Conservation (phyloP, 352 stramenopile genomes). For the Globisporangium spiculum region DNA sequence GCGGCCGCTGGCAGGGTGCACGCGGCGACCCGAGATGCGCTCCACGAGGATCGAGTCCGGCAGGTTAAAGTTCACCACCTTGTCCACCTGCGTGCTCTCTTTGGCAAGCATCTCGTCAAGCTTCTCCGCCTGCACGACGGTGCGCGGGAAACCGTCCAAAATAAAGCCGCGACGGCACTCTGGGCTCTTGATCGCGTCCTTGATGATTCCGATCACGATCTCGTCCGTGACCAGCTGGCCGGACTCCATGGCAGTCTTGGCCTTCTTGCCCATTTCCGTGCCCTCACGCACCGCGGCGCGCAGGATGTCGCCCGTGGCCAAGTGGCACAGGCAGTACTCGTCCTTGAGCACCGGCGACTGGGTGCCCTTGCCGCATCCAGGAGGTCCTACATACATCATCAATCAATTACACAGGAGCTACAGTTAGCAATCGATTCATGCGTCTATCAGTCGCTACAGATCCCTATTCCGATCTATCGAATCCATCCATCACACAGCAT, state of each 20-base stretch:
- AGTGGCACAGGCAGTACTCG: constrained; percentile 97
- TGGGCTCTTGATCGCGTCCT: constrained; percentile 95
- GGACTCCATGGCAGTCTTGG: constrained; percentile 98
- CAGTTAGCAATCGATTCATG: not conserved
- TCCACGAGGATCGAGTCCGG: constrained; percentile 95
- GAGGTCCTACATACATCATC: constrained; percentile 49
- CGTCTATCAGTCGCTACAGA: not conserved
- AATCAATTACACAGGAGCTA: not conserved
- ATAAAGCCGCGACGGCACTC: constrained; percentile 99
- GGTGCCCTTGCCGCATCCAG: constrained; percentile 98
- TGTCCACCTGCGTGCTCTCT: constrained; percentile 85
- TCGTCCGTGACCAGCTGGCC: constrained; percentile 95
- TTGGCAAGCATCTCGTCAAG: constrained; percentile 96
- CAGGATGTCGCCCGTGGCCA: constrained; percentile 99
- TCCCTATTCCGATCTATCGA: not conserved
- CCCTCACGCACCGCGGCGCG: constrained; percentile 94
- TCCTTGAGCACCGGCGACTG: constrained; percentile 98
- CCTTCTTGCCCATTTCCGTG: constrained; percentile 97
- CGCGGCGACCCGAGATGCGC: constrained; percentile 95
- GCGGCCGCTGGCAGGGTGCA: constrained; percentile 93
- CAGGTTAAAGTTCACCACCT: constrained; percentile 95
- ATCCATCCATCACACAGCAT: not conserved
- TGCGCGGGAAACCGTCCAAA: constrained; percentile 99
- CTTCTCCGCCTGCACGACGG: constrained; percentile 96
- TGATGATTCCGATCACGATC: constrained; percentile 99